These are phyloP conservation scores for Maudiozyma humilis DNA, from an alignment of 1,139 yeast genomes.

Conservation along the genomic window DNA sequence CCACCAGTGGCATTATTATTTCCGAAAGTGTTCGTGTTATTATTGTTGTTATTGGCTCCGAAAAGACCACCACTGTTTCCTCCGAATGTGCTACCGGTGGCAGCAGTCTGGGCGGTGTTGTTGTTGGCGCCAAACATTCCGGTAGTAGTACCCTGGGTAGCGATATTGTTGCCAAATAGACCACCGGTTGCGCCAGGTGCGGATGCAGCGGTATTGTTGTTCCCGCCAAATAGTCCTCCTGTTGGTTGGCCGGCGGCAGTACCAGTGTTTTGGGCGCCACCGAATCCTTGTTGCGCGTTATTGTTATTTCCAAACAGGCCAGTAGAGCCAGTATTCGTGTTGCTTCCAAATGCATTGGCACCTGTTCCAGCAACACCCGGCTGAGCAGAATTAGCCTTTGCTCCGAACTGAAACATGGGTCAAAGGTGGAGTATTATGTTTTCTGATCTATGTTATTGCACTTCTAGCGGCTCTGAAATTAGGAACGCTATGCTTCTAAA, in stretches of 20 bases:
- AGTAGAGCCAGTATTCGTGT: conserved; percentile 4
- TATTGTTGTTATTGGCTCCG: conserved; percentile 10
- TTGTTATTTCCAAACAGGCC: conserved; percentile 3
- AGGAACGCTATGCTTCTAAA: no score
- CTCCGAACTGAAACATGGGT: conserved; percentile 5
- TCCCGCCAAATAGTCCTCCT: conserved; percentile 14
- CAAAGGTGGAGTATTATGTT: no score
- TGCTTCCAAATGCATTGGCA: conserved; percentile 6
- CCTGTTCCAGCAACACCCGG: conserved; percentile 2
- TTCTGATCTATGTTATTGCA: no score
- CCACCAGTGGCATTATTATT: conserved; percentile 9
- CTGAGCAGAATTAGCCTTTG: not conserved
- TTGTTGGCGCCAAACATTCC: conserved; percentile 9
- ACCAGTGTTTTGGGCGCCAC: conserved; percentile 2
- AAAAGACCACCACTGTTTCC: conserved; percentile 3
- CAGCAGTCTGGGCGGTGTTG: conserved; percentile 2
- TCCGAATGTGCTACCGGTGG: conserved; percentile 5
- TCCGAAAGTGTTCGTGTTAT: conserved; percentile 1
- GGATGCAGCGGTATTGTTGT: conserved; percentile 9
- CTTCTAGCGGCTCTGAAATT: no score
- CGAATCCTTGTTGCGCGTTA: not conserved
- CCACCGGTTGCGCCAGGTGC: conserved; percentile 8
- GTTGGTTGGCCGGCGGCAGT: conserved; percentile 2
- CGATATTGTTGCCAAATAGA: conserved; percentile 10
- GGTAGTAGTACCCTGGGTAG: not conserved